Evolutionary conservation across 139 green algal species (phyloP), one percentile per base, ranked within the genome.

Genomic region (Dunaliella sp.): DNA sequence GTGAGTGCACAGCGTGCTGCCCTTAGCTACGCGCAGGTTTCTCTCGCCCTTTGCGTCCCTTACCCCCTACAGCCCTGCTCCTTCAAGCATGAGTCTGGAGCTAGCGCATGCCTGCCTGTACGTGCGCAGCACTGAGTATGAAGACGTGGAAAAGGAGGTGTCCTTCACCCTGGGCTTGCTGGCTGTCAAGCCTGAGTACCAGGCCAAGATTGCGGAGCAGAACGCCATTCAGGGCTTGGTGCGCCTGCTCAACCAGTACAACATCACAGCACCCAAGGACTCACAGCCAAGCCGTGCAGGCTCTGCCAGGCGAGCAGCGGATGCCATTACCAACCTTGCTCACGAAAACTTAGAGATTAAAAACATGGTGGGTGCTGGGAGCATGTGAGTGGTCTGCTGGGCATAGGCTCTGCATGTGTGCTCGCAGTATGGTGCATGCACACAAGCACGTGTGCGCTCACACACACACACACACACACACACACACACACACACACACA

Each of bases 301-400:
- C 1, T 92, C 97, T 0, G 93, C 95, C 1, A 90, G 97, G 12
- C 90, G 97, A 3, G 96, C 96, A 74, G 96, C 96, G 34, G 97
- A 99, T 86, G 97, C 97, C 12, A 95, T 99, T 83, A 98, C 96
- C 2, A 99, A 98, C 87, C 89, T 99, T 31, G 96, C 97, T 0
- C 97, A 99, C 87, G 97, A 99, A 82, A 99, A 99, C 86, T 91
- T 95, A 21, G 86, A 89, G 25, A 98, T 99, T 81, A 99, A 99
- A 87, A 96, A 94, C 87, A 87, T 90, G 75, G 94, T 98, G 73
- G 0, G 84, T 59, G 78, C 16, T n/a, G n/a, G n/a, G n/a, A n/a
- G n/a, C n/a, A n/a, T n/a, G n/a, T n/a, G n/a, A n/a, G n/a, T n/a
- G n/a, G n/a, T n/a, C n/a, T n/a, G n/a, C n/a, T n/a, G n/a, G n/a